Conservation (phyloP, 2,329 filamentous ascomycete genomes). For the Oidium heveae region DNA sequence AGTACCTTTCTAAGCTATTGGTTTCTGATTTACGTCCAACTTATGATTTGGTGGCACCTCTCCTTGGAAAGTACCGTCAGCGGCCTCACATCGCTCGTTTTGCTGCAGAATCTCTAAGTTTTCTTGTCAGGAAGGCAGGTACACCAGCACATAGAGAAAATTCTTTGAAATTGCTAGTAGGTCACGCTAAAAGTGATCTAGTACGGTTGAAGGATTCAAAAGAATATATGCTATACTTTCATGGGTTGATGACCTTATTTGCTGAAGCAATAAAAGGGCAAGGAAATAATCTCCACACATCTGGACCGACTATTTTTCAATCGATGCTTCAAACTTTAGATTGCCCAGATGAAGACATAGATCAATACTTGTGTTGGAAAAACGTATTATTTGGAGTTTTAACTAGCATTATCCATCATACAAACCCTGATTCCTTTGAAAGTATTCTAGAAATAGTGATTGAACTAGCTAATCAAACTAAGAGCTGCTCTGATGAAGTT, state of each 20-base stretch:
- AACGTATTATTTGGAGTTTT: slow-evolving; percentile 52
- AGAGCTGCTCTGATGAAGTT: slow-evolving; percentile 17
- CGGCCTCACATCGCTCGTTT: slow-evolving; percentile 78
- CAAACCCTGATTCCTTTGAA: slow-evolving; percentile 45
- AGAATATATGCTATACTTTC: slow-evolving; percentile 45
- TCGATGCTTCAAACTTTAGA: slow-evolving; percentile 20
- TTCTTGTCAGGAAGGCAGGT: slow-evolving; percentile 72
- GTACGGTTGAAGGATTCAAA: slow-evolving; percentile 24
- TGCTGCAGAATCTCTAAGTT: slow-evolving; percentile 83
- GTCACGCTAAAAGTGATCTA: slow-evolving; percentile 47
- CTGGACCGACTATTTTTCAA: slow-evolving; percentile 26
- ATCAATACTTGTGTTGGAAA: slow-evolving; percentile 23
- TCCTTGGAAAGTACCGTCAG: slow-evolving; percentile 61
- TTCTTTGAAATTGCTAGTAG: slow-evolving; percentile 44
- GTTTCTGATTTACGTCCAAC: slow-evolving; percentile 68
- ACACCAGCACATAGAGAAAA: slow-evolving; percentile 50
- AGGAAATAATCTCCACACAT: slow-evolving; percentile 32
- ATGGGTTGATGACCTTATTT: slow-evolving; percentile 80
- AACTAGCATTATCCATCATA: slow-evolving; percentile 63
- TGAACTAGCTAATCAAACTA: slow-evolving; percentile 19
- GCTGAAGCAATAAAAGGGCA: slow-evolving; percentile 52
- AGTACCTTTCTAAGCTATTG: slow-evolving; percentile 73
- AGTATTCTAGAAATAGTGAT: slow-evolving; percentile 38
- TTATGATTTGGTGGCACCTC: slow-evolving; percentile 56
- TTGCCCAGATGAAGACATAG: slow-evolving; percentile 22